Base-by-base conservation (phyloP, 2,329 filamentous ascomycete species). In the Seiridium cupressi region DNA sequence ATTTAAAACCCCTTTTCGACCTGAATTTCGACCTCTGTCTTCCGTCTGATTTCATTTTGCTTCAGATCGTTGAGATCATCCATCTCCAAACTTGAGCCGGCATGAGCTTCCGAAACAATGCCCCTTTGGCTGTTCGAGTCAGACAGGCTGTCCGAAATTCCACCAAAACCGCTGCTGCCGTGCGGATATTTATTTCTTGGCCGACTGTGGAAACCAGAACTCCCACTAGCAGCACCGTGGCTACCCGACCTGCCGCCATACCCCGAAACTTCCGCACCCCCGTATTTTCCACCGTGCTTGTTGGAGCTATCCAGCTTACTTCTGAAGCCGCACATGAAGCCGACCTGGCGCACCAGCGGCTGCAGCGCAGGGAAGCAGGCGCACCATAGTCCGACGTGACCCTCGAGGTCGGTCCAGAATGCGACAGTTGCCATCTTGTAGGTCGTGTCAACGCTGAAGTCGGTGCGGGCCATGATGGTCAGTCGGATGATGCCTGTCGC, bases 381-480 rank as follows among this genome's bases (percentile, higher is more conserved):
- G 51, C 75, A 74, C 76, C 77, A 79, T 36, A 79, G 66, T n/a
- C 76, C 77, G 48, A 76, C 66, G 60, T 79, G 76, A 48, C 72
- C 69, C 62, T 79, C 77, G 4, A 78, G 65, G 55, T 76, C 72
- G 6, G 75, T 78, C 76, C 75, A 79, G 7, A 73, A 64, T 36
- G 67, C 70, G n/a, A 73, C 68, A 5, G 63, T 71, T 11, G 70
- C 64, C 66, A 78, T 76, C 18, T 72, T 70, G 62, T 72, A 74
- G 3, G 76, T 78, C 35, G 70, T 67, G 51, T 76, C 72, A 1
- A 57, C 35, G 38, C 61, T 60, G 59, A 74, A 69, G 64, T 71
- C 60, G 13, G 69, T 67, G 26, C 65, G 72, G 6, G 68, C 48
- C n/a, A 78, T 69, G 48, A 77, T 64, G 38, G 63, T 62, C n/a